Conservation (phyloP, 352 stramenopile species). For the Phytophthora palmivora region DNA sequence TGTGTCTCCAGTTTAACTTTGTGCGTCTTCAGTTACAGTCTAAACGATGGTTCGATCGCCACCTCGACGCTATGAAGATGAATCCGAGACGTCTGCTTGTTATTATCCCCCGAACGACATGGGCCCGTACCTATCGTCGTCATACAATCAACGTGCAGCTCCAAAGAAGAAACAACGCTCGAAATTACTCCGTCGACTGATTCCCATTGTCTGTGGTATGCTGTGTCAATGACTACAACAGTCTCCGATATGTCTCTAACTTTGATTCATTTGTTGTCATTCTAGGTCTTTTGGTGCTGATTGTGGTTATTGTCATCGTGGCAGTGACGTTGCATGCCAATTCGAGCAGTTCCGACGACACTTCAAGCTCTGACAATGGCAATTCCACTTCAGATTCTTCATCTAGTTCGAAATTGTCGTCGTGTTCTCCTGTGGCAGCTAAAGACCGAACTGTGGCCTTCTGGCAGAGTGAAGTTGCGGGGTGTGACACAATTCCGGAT, state of each 20-base stretch:
- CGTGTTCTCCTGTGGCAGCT: conserved; percentile 40
- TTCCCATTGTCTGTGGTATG: conserved; percentile 38
- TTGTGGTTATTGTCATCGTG: conserved; percentile 50
- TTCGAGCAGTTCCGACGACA: conserved; percentile 20
- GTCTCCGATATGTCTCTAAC: conserved; percentile 3
- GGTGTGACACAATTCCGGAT: conserved; percentile 71
- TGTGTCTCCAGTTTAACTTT: conserved; percentile 34
- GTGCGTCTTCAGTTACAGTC: conserved; percentile 17
- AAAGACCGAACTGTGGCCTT: conserved; percentile 76
- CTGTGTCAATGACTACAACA: not conserved
- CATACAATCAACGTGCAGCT: conserved; percentile 28
- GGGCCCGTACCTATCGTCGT: conserved; percentile 38
- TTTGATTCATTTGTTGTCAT: not conserved
- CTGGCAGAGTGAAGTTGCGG: conserved; percentile 81
- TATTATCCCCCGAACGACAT: conserved; percentile 43
- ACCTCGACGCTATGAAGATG: conserved; percentile 29
- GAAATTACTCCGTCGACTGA: conserved; percentile 22
- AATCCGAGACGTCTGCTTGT: conserved; percentile 29
- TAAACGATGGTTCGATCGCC: conserved; percentile 34
- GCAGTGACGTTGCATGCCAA: conserved; percentile 39
- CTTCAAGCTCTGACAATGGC: not conserved
- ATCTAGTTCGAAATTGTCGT: conserved; percentile 12
- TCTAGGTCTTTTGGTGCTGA: conserved; percentile 34
- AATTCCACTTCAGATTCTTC: conserved; percentile 20
- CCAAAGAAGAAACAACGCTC: conserved; percentile 33